A percentile compares a stretch with the other conserved stretches of the same genome.
These are phyloP conservation scores for Desmodesmus armatus DNA, from an alignment of 139 green algal genomes.

Conservation along the genomic window DNA sequence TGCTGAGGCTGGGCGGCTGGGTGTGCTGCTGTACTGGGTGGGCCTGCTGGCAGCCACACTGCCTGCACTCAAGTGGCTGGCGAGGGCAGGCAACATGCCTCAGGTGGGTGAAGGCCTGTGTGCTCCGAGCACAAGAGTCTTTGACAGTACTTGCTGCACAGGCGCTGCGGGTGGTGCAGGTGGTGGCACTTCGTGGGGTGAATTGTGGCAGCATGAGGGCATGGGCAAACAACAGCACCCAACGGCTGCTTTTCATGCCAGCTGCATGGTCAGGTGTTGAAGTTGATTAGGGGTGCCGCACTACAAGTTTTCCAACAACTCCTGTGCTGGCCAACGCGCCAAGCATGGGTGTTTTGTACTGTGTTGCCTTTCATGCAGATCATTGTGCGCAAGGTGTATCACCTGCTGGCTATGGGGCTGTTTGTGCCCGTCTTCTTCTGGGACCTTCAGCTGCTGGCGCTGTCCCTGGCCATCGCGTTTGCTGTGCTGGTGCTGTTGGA, in stretches of 20 bases:
- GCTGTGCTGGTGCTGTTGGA: slow-evolving; percentile 63
- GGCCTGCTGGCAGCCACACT: slow-evolving; percentile 57
- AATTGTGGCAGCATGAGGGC: slow-evolving; percentile 2
- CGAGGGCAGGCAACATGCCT: not conserved
- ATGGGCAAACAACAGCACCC: not conserved
- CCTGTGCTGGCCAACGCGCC: not conserved
- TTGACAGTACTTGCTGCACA: slow-evolving; percentile 34
- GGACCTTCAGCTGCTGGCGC: slow-evolving; percentile 73
- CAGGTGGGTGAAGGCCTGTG: too few relatives aligned
- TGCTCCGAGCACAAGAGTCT: too few relatives aligned
- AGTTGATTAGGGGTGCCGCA: not conserved
- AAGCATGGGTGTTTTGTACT: not conserved
- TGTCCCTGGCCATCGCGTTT: slow-evolving; percentile 67
- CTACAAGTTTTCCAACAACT: not conserved
- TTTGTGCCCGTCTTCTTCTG: slow-evolving; percentile 78
- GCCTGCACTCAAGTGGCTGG: slow-evolving; percentile 61
- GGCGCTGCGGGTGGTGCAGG: too few relatives aligned
- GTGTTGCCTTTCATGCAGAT: slow-evolving; percentile 35
- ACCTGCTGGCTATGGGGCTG: slow-evolving; percentile 77
- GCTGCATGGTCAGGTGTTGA: not conserved
- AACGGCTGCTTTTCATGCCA: not conserved
- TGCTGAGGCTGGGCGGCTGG: slow-evolving; percentile 37
- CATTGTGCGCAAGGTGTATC: slow-evolving; percentile 82
- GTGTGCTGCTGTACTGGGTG: slow-evolving; percentile 70
- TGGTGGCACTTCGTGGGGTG: too few relatives aligned